A percentile compares a stretch with the other conserved stretches of the same genome.
These are phyloP conservation scores for Atalantia buxifolia DNA, from an alignment of 345 rosid genomes.

Conservation along the genomic window DNA sequence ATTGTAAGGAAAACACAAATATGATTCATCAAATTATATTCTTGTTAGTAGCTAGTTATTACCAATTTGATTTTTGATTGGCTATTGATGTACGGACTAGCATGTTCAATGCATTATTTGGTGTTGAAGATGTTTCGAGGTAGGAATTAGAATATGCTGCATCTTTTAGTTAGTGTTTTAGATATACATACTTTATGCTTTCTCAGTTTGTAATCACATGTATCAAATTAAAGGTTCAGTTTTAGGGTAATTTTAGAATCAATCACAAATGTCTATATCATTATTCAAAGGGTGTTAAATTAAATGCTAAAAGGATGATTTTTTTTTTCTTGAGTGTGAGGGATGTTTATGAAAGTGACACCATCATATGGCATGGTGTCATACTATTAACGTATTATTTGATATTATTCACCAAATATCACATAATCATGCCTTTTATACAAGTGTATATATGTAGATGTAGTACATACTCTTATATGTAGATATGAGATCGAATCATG, in stretches of 20 bases:
- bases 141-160: neutral
- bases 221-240: neutral
- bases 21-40: too few relatives aligned
- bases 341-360: too few relatives aligned
- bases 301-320: neutral
- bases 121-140: neutral
- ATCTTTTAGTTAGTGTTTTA: neutral
- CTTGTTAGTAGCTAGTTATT: too few relatives aligned
- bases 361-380: too few relatives aligned
- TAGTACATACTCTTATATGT: neutral
- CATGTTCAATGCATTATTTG: neutral
- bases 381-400: too few relatives aligned
- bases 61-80: neutral
- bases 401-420: too few relatives aligned
- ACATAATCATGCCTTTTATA: too few relatives aligned
- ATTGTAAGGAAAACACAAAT: neutral
- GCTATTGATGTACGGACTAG: neutral
- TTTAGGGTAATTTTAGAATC: too few relatives aligned
- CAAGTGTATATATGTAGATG: too few relatives aligned
- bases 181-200: neutral
- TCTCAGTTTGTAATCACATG: neutral
- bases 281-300: neutral
- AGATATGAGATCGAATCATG: neutral
- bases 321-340: too few relatives aligned
- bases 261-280: too few relatives aligned